Evolutionary conservation across 2,329 filamentous ascomycete genomes (phyloP), one percentile per base, ranked within the genome.

Genomic region (Aspergillus persii): DNA sequence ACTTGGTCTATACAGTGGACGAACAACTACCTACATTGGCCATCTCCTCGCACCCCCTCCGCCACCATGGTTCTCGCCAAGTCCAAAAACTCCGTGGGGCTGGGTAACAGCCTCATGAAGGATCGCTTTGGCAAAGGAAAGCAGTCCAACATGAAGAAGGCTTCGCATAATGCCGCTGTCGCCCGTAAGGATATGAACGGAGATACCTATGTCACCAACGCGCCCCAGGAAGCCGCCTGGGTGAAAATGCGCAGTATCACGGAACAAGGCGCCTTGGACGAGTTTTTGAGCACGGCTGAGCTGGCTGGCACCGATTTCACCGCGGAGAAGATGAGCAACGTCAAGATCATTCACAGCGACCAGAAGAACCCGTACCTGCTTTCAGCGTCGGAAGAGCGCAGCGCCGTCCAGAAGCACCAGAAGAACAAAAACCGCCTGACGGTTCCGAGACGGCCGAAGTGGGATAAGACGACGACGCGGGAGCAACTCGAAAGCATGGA

Each of bases 211-310:
- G 87, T 98, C 69, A 95, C 92, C 52, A 97, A 96, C 74, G 89
- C 90, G 65, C 88, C 87, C 68, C 88, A 96, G 74, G 93, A 98
- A 80, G 95, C 94, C 39, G 85, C 91, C 68, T 99, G 93, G 92
- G 92, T 98, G 73, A 99, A 98, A 83, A 98, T 99, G 95, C 92
- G 94, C 80, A 96, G 92, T 75, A 91, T 99, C 68, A 99, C 95
- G 4, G 92, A 99, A 81, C 95, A 99, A 78, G 93, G 89, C 67
- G 93, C 93, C 49, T 86, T 99, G 62, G 95, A 99, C 76, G 95
- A 99, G 77, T 99, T 99, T 76, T 81, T 99, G 64, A 91, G 90
- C 58, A 99, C 95, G 1, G 96, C 95, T 63, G 93, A 98, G 79
- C 82, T 99, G 68, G 95, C 95, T n/a, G 94, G 92, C 65, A 99